These are phyloP conservation scores for Talaromyces albobiverticillius DNA, from an alignment of 2,329 filamentous ascomycete genomes.

Conservation along the genomic window DNA sequence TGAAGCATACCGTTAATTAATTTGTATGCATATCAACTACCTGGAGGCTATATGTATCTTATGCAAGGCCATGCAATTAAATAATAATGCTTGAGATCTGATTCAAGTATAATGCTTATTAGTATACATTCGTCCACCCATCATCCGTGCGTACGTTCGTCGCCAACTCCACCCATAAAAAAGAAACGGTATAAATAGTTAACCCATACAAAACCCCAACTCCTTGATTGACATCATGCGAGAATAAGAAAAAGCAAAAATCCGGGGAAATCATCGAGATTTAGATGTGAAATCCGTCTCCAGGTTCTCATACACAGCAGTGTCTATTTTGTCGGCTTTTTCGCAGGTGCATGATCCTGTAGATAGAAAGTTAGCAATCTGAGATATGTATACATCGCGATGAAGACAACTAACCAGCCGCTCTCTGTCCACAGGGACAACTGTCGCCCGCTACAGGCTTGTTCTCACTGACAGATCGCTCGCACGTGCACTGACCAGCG, in stretches of 20 bases:
- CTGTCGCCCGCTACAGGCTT: slow-evolving; percentile 55
- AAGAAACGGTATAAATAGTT: too few species aligned
- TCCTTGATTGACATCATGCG: background rate
- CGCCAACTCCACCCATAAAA: background rate
- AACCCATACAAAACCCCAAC: background rate
- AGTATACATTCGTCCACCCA: background rate
- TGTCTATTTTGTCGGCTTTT: slow-evolving; percentile 62
- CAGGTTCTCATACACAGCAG: slow-evolving; percentile 36
- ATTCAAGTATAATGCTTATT: background rate
- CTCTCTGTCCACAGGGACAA: slow-evolving; percentile 75
- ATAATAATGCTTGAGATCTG: too few species aligned
- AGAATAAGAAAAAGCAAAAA: background rate
- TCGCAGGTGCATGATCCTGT: slow-evolving; percentile 77
- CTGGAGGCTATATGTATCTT: too few species aligned
- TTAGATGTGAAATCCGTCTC: slow-evolving; percentile 75
- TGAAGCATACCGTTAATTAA: slow-evolving; percentile 9
- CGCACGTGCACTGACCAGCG: slow-evolving; percentile 78
- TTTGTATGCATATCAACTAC: too few species aligned
- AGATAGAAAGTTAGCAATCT: background rate
- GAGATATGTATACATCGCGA: background rate
- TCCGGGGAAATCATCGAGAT: background rate
- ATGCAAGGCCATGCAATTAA: too few species aligned
- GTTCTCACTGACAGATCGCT: slow-evolving; percentile 70
- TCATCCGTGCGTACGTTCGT: background rate
- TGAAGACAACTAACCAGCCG: slow-evolving; percentile 56